phyloP scores from a whole-genome alignment of 306 rosid genomes.

The Pachyrhizus erosus region DNA sequence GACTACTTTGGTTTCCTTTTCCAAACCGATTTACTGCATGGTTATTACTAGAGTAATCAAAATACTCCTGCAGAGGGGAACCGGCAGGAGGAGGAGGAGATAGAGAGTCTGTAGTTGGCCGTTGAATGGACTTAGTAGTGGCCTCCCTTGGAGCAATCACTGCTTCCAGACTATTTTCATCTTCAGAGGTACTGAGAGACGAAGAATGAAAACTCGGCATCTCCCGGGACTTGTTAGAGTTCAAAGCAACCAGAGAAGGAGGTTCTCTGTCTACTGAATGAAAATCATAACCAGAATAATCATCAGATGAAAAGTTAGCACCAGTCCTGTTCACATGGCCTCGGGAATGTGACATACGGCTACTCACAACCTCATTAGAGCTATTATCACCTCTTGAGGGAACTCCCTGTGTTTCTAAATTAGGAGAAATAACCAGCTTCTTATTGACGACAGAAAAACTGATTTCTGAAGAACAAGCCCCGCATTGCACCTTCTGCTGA shows the following conservation, averaged over 20 bases:
- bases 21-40: slow-evolving; percentile 67
- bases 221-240: slow-evolving; percentile 68
- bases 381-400: slow-evolving; percentile 52
- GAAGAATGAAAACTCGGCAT: slow-evolving; percentile 75
- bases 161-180: slow-evolving; percentile 72
- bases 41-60: slow-evolving; percentile 71
- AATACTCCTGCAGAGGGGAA: slow-evolving; percentile 81
- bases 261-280: slow-evolving; percentile 82
- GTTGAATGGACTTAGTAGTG: slow-evolving; percentile 51
- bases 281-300: slow-evolving; percentile 91
- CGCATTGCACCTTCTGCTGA: slow-evolving; percentile 79
- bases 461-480: slow-evolving; percentile 78
- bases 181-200: slow-evolving; percentile 79
- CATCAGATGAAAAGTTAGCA: slow-evolving; percentile 86
- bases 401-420: slow-evolving; percentile 51
- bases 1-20: slow-evolving; percentile 84
- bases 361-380: slow-evolving; percentile 52
- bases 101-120: slow-evolving; percentile 53
- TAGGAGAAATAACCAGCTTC: slow-evolving; percentile 67
- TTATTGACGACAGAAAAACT: slow-evolving; percentile 60
- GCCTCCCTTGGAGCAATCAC: slow-evolving; percentile 55
- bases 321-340: slow-evolving; percentile 52
- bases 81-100: slow-evolving; percentile 80
- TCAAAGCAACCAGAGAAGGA: slow-evolving; percentile 51
- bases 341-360: slow-evolving; percentile 49